These are phyloP conservation scores for Aotearoamyces nothofagi DNA, from an alignment of 2,329 filamentous ascomycete genomes.

Conservation along the genomic window DNA sequence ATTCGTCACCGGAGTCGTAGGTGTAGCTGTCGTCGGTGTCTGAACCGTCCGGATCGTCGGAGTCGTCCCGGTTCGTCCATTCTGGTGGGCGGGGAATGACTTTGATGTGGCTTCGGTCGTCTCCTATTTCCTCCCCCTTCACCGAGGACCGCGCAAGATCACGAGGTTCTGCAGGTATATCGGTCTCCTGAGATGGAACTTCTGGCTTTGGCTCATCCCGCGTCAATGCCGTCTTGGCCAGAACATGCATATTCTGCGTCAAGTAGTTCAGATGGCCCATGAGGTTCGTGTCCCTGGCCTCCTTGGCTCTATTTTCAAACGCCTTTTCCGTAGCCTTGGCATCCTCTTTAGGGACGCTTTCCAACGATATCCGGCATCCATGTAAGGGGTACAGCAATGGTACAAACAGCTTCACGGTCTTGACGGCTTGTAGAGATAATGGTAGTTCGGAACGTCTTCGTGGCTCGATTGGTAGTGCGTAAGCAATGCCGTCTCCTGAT, in stretches of 20 bases:
- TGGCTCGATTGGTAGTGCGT: constrained; percentile 55
- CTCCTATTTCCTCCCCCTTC: constrained; percentile 10
- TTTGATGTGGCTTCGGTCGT: constrained; percentile 48
- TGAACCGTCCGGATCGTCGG: constrained; percentile 29
- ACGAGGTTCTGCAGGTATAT: constrained; percentile 7
- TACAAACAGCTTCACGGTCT: constrained; percentile 51
- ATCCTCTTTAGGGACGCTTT: constrained; percentile 42
- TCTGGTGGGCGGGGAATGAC: constrained; percentile 65
- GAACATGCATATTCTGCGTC: constrained; percentile 50
- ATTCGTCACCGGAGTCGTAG: constrained; percentile 25
- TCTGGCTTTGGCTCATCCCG: constrained; percentile 9
- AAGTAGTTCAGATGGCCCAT: constrained; percentile 66
- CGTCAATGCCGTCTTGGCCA: constrained; percentile 40
- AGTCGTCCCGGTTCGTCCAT: constrained; percentile 37
- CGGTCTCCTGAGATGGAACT: constrained; percentile 6
- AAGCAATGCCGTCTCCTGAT: constrained; percentile 53
- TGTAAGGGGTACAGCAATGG: constrained; percentile 60
- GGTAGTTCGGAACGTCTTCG: constrained; percentile 46
- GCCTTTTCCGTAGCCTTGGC: constrained; percentile 48
- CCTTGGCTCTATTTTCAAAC: constrained; percentile 42
- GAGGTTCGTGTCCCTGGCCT: constrained; percentile 43
- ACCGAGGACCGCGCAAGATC: no score
- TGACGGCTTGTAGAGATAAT: constrained; percentile 40
- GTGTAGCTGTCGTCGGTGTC: constrained; percentile 34
- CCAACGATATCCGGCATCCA: constrained; percentile 47